phyloP scores from a whole-genome alignment of 2,329 filamentous ascomycete genomes.

The Penicillium sp. region DNA sequence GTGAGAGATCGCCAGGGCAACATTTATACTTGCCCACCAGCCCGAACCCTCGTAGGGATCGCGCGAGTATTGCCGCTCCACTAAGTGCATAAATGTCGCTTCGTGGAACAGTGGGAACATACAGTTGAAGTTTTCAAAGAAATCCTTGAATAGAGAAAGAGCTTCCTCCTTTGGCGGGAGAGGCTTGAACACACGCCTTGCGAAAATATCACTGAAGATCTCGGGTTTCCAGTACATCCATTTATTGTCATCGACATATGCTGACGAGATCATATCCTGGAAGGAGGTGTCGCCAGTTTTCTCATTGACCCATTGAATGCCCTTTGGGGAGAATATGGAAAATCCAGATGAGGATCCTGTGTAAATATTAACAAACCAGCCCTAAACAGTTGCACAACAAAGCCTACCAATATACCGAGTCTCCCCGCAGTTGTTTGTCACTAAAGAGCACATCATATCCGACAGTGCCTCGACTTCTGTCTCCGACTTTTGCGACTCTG shows the following conservation, averaged over 20 bases:
- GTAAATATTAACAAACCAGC: neutral
- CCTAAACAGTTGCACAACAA: neutral
- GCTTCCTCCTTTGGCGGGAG: slow-evolving; percentile 85
- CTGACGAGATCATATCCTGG: slow-evolving; percentile 87
- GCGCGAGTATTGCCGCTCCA: slow-evolving; percentile 87
- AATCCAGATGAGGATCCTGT: slow-evolving; percentile 92
- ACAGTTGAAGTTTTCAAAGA: slow-evolving; percentile 98
- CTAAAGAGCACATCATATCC: slow-evolving; percentile 98
- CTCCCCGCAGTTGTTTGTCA: slow-evolving; percentile 92
- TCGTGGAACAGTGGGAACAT: slow-evolving; percentile 98
- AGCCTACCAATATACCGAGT: slow-evolving; percentile 85
- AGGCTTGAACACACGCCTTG: slow-evolving; percentile 75
- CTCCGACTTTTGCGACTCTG: slow-evolving; percentile 54
- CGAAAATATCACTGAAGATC: slow-evolving; percentile 89
- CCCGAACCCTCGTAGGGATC: slow-evolving; percentile 93
- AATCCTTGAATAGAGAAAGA: slow-evolving; percentile 83
- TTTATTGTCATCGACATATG: slow-evolving; percentile 89
- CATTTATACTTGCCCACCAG: slow-evolving; percentile 98
- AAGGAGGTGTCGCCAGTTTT: slow-evolving; percentile 97
- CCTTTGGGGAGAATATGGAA: slow-evolving; percentile 97
- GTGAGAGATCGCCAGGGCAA: slow-evolving; percentile 89
- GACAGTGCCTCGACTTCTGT: slow-evolving; percentile 83
- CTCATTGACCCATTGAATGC: slow-evolving; percentile 96
- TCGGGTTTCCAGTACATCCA: slow-evolving; percentile 99
- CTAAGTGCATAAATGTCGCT: slow-evolving; percentile 96